Evolutionary conservation across 352 stramenopile species (phyloP).

Genomic region (Aphanomyces cochlioides): DNA sequence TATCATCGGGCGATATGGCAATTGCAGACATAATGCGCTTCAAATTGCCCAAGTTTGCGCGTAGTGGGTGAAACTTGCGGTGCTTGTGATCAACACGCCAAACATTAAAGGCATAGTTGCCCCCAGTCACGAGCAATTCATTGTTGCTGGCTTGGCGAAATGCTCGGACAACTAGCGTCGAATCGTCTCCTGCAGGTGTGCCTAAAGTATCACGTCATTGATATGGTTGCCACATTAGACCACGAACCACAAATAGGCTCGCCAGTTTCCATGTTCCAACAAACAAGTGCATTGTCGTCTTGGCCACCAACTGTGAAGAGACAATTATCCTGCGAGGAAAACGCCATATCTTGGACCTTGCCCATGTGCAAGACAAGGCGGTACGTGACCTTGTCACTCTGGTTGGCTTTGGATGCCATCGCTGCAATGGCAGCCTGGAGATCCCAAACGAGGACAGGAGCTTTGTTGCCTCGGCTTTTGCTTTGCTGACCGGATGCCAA

Average conservation of each 20-base stretch:
- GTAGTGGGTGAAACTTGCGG: constrained; percentile 91
- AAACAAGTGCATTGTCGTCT: constrained; percentile 96
- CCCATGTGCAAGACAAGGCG: constrained; percentile 94
- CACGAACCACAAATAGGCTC: constrained; percentile 73
- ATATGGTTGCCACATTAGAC: background rate
- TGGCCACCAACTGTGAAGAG: constrained; percentile 92
- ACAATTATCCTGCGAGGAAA: constrained; percentile 84
- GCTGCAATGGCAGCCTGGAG: constrained; percentile 74
- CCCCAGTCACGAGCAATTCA: constrained; percentile 92
- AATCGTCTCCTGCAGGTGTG: constrained; percentile 90
- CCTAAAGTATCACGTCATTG: constrained; percentile 37
- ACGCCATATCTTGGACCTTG: constrained; percentile 90
- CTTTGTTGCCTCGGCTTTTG: constrained; percentile 91
- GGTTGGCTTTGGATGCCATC: constrained; percentile 58
- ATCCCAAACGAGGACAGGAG: constrained; percentile 95
- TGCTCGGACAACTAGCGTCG: constrained; percentile 80
- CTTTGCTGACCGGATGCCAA: constrained; percentile 90
- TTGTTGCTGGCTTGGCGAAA: constrained; percentile 84
- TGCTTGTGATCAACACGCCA: constrained; percentile 83
- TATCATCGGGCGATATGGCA: constrained; percentile 89
- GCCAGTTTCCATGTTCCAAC: constrained; percentile 90
- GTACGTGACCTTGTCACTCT: constrained; percentile 79
- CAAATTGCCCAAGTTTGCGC: constrained; percentile 91
- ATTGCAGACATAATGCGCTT: constrained; percentile 92
- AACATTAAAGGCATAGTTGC: constrained; percentile 92